Evolutionary conservation across 83 land plant species (phyloP).

Genomic region (Thuja plicata): DNA sequence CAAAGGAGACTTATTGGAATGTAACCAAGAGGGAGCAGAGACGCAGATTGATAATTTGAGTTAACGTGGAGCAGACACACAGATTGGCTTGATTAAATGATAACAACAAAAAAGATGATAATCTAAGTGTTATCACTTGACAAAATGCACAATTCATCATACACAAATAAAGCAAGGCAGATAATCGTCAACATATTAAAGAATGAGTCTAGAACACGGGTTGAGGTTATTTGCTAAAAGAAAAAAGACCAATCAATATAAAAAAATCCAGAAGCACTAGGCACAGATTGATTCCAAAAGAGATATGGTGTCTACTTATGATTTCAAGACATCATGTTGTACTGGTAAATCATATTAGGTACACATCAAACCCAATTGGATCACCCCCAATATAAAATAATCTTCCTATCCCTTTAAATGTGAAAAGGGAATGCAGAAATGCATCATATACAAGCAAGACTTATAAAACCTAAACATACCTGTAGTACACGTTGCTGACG

Average conservation of each 20-base stretch:
- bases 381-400: not conserved
- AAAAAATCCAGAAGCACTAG: no score
- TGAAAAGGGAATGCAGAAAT: not conserved
- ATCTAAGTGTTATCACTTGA: not conserved
- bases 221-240: not conserved
- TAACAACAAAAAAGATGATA: not conserved
- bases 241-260: not conserved
- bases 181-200: not conserved
- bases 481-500: constrained; percentile 58
- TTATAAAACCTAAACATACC: constrained; percentile 20
- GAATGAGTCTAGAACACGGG: not conserved
- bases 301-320: not conserved
- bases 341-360: not conserved
- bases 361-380: not conserved
- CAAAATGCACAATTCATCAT: not conserved
- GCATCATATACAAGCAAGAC: not conserved
- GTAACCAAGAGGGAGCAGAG: not conserved
- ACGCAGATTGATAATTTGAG: not conserved
- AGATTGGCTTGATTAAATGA: not conserved
- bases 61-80: not conserved
- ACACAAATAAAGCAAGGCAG: not conserved
- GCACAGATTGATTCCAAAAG: not conserved
- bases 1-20: not conserved
- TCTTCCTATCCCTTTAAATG: not conserved
- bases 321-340: no score